Evolutionary conservation across 1,284 basidiomycete species (phyloP).

Genomic region (Irpex lacteus): DNA sequence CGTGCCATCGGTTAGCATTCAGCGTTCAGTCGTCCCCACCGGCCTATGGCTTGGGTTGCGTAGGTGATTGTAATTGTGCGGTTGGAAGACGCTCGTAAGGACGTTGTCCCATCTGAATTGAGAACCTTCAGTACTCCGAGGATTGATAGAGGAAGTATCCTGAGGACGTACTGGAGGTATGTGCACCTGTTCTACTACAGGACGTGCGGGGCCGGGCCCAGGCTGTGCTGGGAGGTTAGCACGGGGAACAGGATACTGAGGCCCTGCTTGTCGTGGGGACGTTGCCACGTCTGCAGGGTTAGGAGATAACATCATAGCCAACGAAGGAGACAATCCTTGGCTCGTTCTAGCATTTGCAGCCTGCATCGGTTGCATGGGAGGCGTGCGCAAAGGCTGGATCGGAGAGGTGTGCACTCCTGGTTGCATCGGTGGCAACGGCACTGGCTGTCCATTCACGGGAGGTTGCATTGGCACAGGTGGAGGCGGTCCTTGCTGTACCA

Average conservation of each 20-base stretch:
- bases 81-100: constrained; percentile 3
- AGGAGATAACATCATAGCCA: constrained; percentile 33
- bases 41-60: not conserved
- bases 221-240: not conserved
- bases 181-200: not conserved
- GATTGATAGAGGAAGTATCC: constrained; percentile 3
- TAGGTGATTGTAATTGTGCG: constrained; percentile 4
- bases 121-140: constrained; percentile 3
- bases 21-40: not conserved
- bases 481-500: not conserved
- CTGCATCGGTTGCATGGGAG: constrained; percentile 20
- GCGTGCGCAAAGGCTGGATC: constrained; percentile 16
- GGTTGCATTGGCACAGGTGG: not conserved
- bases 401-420: constrained; percentile 5
- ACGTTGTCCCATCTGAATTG: constrained; percentile 2
- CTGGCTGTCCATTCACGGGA: not conserved
- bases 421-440: not conserved
- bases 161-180: constrained; percentile 1
- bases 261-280: constrained; percentile 16
- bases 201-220: not conserved
- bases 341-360: constrained; percentile 13
- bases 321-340: constrained; percentile 29
- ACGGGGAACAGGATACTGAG: not conserved
- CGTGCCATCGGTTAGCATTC: not conserved
- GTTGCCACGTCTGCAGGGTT: constrained; percentile 20